Evolutionary conservation across 2,329 filamentous ascomycete species (phyloP).

Genomic region (Grosmannia serpens): DNA sequence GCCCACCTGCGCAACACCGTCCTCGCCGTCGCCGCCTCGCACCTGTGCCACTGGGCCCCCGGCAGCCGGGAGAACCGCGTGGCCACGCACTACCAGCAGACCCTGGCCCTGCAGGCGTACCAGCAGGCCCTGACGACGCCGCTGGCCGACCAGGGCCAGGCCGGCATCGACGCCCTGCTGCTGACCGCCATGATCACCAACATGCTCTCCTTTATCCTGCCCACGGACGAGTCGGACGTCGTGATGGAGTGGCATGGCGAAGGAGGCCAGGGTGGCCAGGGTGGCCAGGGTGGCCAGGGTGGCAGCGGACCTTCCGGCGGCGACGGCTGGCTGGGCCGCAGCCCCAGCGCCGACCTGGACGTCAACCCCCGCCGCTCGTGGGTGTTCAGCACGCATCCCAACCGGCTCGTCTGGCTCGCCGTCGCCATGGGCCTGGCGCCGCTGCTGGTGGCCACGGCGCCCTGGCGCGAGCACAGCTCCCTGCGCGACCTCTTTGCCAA

Average conservation of each 20-base stretch:
- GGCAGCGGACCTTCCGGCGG: too few relatives aligned
- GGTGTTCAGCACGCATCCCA: conserved; percentile 13
- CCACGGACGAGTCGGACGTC: conserved; percentile 8
- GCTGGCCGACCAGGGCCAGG: conserved; percentile 10
- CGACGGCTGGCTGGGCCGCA: not conserved
- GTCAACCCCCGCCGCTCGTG: conserved; percentile 12
- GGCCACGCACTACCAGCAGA: conserved; percentile 14
- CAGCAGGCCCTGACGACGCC: conserved; percentile 11
- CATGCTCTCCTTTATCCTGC: conserved; percentile 14
- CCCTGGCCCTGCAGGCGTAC: conserved; percentile 12
- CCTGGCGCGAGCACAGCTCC: conserved; percentile 9
- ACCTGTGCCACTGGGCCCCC: conserved; percentile 12
- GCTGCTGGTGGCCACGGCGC: conserved; percentile 11
- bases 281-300: too few relatives aligned
- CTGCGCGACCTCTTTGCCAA: conserved; percentile 10
- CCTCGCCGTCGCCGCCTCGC: conserved; percentile 11
- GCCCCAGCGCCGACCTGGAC: conserved; percentile 4
- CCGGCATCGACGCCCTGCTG: conserved; percentile 13
- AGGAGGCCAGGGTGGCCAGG: too few relatives aligned
- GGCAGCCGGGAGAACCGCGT: conserved; percentile 8
- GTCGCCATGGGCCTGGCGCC: conserved; percentile 12
- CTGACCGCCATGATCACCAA: conserved; percentile 15
- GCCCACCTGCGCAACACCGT: conserved; percentile 12
- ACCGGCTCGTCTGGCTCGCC: conserved; percentile 13
- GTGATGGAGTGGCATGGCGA: not conserved